Evolutionary conservation across 225 moss, liverwort and hornwort genomes (phyloP).

Genomic region (Polytrichum commune): DNA sequence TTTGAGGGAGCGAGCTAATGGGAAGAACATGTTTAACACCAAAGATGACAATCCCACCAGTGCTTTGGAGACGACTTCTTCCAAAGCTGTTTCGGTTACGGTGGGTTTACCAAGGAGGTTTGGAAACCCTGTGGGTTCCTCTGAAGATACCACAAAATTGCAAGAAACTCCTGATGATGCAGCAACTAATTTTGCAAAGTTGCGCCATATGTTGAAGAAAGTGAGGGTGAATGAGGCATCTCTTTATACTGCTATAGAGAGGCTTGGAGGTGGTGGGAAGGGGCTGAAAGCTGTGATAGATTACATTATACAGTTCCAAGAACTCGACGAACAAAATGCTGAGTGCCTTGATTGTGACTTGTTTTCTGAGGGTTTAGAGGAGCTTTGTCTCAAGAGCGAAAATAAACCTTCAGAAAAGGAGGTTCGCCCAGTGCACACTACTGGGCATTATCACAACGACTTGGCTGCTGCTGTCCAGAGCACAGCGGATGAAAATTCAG

Average conservation of each 20-base stretch:
- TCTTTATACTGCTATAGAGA: constrained; percentile 28
- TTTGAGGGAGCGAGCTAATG: too few relatives aligned
- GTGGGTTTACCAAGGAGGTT: constrained; percentile 44
- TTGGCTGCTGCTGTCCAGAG: background rate
- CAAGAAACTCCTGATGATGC: constrained; percentile 1
- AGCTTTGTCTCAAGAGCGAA: constrained; percentile 18
- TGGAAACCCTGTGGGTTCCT: constrained; percentile 17
- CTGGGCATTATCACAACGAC: background rate
- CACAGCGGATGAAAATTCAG: background rate
- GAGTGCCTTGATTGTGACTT: constrained; percentile 14
- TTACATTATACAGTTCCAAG: constrained; percentile 34
- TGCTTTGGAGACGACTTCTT: background rate
- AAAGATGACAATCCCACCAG: background rate
- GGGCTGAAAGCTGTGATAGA: constrained; percentile 35
- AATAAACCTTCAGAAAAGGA: constrained; percentile 3
- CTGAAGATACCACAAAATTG: constrained; percentile 11
- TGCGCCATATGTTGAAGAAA: constrained; percentile 30
- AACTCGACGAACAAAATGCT: constrained; percentile 8
- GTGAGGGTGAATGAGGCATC: constrained; percentile 36
- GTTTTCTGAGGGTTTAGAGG: constrained; percentile 34
- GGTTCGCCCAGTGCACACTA: background rate
- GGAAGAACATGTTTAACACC: too few relatives aligned
- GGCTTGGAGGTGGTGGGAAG: constrained; percentile 44
- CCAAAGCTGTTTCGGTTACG: constrained; percentile 16
- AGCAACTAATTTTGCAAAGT: constrained; percentile 1